Evolutionary conservation across 202 grass and related monocot genomes (phyloP), one percentile per base, ranked within the genome.

Genomic region (Schoenoplectus tabernaemontani): DNA sequence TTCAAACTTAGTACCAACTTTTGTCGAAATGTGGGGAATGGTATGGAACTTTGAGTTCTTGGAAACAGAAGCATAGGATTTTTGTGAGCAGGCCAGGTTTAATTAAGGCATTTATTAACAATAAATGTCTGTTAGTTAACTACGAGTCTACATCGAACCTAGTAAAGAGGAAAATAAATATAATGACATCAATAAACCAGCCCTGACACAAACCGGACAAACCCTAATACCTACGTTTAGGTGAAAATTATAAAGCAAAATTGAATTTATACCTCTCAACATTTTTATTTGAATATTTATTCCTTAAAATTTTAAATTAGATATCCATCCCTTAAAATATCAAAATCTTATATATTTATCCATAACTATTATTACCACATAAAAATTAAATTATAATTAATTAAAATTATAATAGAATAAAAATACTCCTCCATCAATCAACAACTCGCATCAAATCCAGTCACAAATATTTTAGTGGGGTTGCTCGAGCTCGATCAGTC

Each of bases 21-120:
- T 79, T 79, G 58, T 79, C 22, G 77, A 64, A 79, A 64, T 79
- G 58, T 17, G 75, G 59, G 57, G 59, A 79, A 46, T 32, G 42
- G 32, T 33, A 46, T 80, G 57, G 77, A 80, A 47, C 38, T 80
- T 50, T 47, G 77, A 16, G 11, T 80, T 64, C 37, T 80, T 64
- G 77, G 77, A 80, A 80, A 64, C 28, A 46, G 16, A 64, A 80
- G 17, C 23, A 13, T 59, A 39, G 39, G 37, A 64, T 64, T 80
- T 79, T 64, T 60, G 22, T 39, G 42, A 60, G 43, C 23, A 72
- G 5, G 2, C 33, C 10, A 4, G 74, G 22, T 26, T 72, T 47
- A 71, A 71, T 0, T 71, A 80, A 13, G 11, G 23, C 33, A 30
- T 78, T 78, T 20, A 46, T 50, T 50, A 64, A 64, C 16, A 47